Conservation (phyloP, 164 flowering plant species). For the Stephania japonica region DNA sequence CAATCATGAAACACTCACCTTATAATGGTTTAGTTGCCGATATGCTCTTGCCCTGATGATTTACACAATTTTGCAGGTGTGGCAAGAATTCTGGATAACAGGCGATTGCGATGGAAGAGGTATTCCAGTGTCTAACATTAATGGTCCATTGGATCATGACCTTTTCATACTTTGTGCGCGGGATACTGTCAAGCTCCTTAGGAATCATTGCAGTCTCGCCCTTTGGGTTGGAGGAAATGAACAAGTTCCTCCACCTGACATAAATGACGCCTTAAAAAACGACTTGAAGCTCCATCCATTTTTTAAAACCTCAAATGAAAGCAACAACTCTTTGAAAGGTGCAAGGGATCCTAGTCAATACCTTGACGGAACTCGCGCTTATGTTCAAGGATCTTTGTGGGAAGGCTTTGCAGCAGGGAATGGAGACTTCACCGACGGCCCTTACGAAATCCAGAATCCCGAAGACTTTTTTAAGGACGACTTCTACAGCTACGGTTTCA, state of each 20-base stretch:
- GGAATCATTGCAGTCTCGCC: conserved; percentile 95
- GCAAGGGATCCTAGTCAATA: conserved; percentile 74
- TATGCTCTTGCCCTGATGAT: background rate
- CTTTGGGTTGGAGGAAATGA: conserved; percentile 99
- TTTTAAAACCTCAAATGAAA: conserved; percentile 28
- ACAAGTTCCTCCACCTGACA: conserved; percentile 83
- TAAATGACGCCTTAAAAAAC: conserved; percentile 62
- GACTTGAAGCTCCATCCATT: conserved; percentile 73
- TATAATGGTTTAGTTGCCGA: background rate
- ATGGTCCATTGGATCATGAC: conserved; percentile 93
- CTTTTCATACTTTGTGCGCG: conserved; percentile 86
- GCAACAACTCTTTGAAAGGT: conserved; percentile 19
- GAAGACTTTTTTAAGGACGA: conserved; percentile 76
- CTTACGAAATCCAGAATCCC: conserved; percentile 94
- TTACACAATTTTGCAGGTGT: conserved; percentile 52
- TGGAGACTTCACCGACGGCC: conserved; percentile 89
- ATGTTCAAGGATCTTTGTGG: conserved; percentile 96
- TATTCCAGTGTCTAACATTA: conserved; percentile 70
- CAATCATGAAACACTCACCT: background rate
- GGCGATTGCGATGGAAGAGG: conserved; percentile 99
- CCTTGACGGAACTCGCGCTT: conserved; percentile 90
- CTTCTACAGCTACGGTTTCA: conserved; percentile 79
- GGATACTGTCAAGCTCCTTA: conserved; percentile 90
- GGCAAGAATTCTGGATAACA: conserved; percentile 99
- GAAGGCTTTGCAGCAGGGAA: conserved; percentile 95